Evolutionary conservation across 345 rosid genomes (phyloP), one percentile per base, ranked within the genome.

Genomic region (Fremontodendron californicum): DNA sequence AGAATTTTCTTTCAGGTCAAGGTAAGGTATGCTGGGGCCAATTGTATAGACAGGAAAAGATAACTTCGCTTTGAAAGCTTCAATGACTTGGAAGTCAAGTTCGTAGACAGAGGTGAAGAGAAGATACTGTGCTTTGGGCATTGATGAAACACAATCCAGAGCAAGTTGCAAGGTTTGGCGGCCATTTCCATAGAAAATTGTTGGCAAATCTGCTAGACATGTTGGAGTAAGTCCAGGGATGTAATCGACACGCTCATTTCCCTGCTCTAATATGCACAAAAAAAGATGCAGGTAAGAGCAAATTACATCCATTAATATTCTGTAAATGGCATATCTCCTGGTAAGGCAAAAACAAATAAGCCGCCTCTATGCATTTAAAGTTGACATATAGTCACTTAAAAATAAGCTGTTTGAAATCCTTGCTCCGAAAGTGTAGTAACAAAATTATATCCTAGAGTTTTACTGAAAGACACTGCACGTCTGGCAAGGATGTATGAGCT

Each of bases 1-100:
- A 23, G 40, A 42, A 27, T 29, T 63, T 9, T 64, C 51, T 39
- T 16, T 33, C 0, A 51, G 65, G 4, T 86, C 81, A 9, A 71
- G 46, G 39, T 57, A 83, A 0, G 90, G 88, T 58, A 89, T 82
- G 55, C 78, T 74, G 16, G 90, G 90, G 60, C 88, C 87, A 2
- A 78, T 46, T 0, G 88, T 23, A 19, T 86, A 86, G 13, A 87
- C 74, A 11, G 86, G 85, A 35, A 82, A 46, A 21, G 63, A 13
- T 4, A 83, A 15, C 66, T 67, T 76, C 3, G 70, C 33, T 42
- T 60, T 69, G 33, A 84, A 66, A 51, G 80, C 73, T 8, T 82
- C 80, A 27, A 84, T 49, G 33, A 52, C 81, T 45, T 23, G 63
- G 15, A 61, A 33, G 66, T 82, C 87, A 48, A 84, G 76, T 43